Conservation (phyloP, 371 early-diverging fungal genomes). For the Encephalitozoon cuniculi region DNA sequence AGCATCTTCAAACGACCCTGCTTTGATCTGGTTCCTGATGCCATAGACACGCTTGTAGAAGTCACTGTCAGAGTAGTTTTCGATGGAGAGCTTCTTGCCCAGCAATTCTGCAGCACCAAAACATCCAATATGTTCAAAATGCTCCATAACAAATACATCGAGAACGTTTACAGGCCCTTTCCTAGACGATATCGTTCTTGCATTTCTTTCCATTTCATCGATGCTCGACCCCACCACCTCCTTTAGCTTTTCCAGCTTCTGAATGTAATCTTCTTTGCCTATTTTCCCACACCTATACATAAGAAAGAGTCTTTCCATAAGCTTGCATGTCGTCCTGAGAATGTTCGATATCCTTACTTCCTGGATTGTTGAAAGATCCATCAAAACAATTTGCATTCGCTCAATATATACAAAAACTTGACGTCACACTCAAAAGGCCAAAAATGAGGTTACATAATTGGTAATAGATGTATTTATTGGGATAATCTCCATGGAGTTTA, state of each 20-base stretch:
- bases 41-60: neutral
- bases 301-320: slow-evolving; percentile 18
- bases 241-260: slow-evolving; percentile 13
- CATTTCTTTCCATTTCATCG: neutral
- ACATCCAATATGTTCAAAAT: slow-evolving; percentile 17
- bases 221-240: slow-evolving; percentile 8
- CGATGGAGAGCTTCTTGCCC: neutral
- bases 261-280: neutral
- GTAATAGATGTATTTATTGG: neutral
- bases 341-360: slow-evolving; percentile 6
- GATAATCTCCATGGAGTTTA: neutral
- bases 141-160: slow-evolving; percentile 6
- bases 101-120: neutral
- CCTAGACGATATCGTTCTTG: neutral
- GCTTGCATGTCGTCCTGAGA: neutral
- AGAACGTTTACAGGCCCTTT: neutral
- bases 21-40: neutral
- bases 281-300: slow-evolving; percentile 9
- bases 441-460: neutral
- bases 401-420: neutral
- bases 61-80: neutral
- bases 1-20: neutral
- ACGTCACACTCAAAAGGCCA: neutral
- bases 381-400: neutral
- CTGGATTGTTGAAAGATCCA: slow-evolving; percentile 15